These are phyloP conservation scores for Isoetes engelmannii DNA, from an alignment of 83 land plant species.

Conservation along the genomic window DNA sequence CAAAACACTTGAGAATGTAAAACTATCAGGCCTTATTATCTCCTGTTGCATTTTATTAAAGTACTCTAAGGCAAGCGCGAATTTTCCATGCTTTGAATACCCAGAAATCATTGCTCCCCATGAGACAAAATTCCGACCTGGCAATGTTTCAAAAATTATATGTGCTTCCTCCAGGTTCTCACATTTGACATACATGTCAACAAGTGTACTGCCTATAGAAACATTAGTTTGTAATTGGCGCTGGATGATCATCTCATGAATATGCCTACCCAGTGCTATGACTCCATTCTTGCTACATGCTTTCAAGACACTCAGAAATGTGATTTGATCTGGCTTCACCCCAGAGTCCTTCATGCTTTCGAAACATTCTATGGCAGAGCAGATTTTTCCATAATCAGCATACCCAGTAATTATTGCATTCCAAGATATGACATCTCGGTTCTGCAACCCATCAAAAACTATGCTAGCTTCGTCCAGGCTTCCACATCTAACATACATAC, in stretches of 20 bases:
- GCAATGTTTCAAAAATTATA: background rate
- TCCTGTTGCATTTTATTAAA: conserved; percentile 2
- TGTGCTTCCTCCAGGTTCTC: background rate
- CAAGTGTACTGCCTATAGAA: background rate
- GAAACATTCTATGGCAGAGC: background rate
- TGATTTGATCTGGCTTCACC: background rate
- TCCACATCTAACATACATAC: conserved; percentile 6
- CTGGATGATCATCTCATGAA: background rate
- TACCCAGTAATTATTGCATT: background rate
- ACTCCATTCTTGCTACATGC: background rate
- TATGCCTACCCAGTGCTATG: background rate
- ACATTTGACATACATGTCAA: conserved; percentile 10
- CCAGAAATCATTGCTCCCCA: conserved; percentile 2
- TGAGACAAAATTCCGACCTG: background rate
- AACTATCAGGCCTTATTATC: background rate
- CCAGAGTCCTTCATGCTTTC: background rate
- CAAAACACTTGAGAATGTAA: background rate
- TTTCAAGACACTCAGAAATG: background rate
- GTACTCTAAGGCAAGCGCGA: background rate
- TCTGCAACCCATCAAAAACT: background rate
- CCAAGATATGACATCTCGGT: background rate
- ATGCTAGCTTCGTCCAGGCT: background rate
- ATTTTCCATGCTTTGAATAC: background rate
- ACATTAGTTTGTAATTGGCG: background rate
- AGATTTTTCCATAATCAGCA: background rate